Evolutionary conservation across 768 basidiomycete genomes (phyloP).

Genomic region (Tricholomella constricta): DNA sequence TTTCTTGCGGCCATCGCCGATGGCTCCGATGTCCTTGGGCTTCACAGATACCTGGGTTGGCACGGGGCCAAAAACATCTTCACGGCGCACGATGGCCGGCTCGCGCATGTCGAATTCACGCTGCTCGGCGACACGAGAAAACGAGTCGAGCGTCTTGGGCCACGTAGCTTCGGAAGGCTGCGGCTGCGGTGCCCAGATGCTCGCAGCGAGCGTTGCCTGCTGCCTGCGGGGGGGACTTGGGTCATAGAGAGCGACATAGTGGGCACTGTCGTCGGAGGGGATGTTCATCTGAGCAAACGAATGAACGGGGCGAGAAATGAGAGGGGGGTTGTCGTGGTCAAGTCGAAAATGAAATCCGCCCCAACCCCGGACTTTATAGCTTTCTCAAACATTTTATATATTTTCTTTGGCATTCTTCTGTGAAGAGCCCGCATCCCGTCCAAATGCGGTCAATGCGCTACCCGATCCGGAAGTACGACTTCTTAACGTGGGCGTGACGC

Average conservation of each 20-base stretch:
- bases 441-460: neutral
- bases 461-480: neutral
- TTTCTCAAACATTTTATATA: neutral
- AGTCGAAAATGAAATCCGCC: slow-evolving; percentile 34
- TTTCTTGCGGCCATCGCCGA: slow-evolving; percentile 79
- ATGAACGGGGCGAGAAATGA: neutral
- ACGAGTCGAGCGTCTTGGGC: slow-evolving; percentile 67
- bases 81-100: slow-evolving; percentile 38
- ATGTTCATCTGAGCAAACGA: slow-evolving; percentile 31
- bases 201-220: slow-evolving; percentile 45
- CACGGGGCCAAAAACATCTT: slow-evolving; percentile 69
- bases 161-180: slow-evolving; percentile 67
- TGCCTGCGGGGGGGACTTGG: slow-evolving; percentile 37
- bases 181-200: slow-evolving; percentile 85
- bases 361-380: slow-evolving; percentile 32
- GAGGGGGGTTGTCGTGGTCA: slow-evolving; percentile 42
- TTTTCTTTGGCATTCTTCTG: slow-evolving; percentile 18
- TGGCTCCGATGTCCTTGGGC: slow-evolving; percentile 63
- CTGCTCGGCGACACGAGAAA: slow-evolving; percentile 55
- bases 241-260: slow-evolving; percentile 40
- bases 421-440: slow-evolving; percentile 8
- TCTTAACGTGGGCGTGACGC: neutral
- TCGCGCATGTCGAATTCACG: slow-evolving; percentile 28
- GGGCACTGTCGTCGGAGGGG: slow-evolving; percentile 23
- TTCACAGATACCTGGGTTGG: slow-evolving; percentile 31